These are phyloP conservation scores for Cryptococcus sp. DNA, from an alignment of 1,284 basidiomycete genomes.

Conservation along the genomic window DNA sequence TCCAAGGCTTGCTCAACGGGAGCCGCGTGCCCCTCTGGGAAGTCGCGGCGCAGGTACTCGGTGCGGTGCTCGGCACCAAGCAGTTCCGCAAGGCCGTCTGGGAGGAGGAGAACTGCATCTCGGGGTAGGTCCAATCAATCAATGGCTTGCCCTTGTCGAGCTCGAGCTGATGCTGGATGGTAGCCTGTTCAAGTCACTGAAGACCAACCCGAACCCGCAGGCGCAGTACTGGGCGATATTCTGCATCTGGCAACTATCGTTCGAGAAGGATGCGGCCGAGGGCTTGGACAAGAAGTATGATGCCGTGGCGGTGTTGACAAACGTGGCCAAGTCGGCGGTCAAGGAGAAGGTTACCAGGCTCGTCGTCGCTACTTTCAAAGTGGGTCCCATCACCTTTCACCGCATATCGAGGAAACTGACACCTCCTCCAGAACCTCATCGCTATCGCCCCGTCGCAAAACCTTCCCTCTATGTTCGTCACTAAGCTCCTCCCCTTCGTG, in stretches of 20 bases:
- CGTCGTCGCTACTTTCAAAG: conserved; percentile 86
- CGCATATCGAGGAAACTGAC: neutral
- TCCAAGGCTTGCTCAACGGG: conserved; percentile 64
- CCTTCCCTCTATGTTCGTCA: conserved; percentile 86
- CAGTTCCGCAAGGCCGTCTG: conserved; percentile 62
- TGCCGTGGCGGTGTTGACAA: conserved; percentile 79
- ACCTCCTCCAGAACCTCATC: conserved; percentile 72
- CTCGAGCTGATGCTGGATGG: neutral
- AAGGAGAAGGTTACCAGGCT: conserved; percentile 98
- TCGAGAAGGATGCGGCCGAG: conserved; percentile 77
- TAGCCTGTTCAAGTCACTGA: conserved; percentile 74
- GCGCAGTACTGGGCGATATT: conserved; percentile 91
- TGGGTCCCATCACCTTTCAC: conserved; percentile 44
- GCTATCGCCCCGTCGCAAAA: conserved; percentile 60
- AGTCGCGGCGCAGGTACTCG: conserved; percentile 83
- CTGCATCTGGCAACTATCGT: conserved; percentile 91
- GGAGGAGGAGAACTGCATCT: conserved; percentile 49
- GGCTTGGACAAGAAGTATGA: conserved; percentile 86
- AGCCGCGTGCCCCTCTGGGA: conserved; percentile 63
- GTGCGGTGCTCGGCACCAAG: conserved; percentile 75
- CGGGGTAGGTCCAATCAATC: conserved; percentile 34
- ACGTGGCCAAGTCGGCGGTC: conserved; percentile 81
- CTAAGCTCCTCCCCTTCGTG: conserved; percentile 77
- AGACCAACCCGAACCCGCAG: conserved; percentile 69
- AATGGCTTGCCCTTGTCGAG: neutral